These are phyloP conservation scores for Gymnopilus dilepis DNA, from an alignment of 768 basidiomycete genomes.

Conservation along the genomic window DNA sequence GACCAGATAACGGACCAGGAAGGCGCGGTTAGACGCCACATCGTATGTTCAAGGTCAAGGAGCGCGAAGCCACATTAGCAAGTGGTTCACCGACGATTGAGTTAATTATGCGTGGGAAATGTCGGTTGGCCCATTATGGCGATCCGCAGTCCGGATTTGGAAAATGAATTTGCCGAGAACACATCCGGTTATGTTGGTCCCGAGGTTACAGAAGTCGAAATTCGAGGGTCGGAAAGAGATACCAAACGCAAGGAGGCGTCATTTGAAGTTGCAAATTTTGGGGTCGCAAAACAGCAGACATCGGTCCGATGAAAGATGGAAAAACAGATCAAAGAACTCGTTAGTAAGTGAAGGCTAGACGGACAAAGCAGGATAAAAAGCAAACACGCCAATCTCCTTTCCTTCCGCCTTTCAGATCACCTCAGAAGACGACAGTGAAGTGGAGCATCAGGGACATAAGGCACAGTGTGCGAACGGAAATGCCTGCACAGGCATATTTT, in stretches of 20 bases:
- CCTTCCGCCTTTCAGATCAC: conserved; percentile 4
- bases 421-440: too few species aligned
- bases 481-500: conserved; percentile 2
- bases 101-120: neutral
- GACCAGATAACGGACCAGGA: neutral
- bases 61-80: neutral
- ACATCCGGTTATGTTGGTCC: neutral
- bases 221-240: neutral
- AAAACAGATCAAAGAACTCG: conserved; percentile 11
- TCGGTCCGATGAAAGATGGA: conserved; percentile 6
- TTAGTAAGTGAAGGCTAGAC: conserved; percentile 16
- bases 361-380: neutral
- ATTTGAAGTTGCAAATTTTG: conserved; percentile 6
- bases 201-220: neutral
- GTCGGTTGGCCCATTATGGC: conserved; percentile 5
- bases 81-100: neutral
- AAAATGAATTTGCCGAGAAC: conserved; percentile 4
- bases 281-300: neutral
- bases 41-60: neutral
- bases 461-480: conserved; percentile 1
- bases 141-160: neutral
- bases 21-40: neutral
- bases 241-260: neutral
- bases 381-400: neutral
- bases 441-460: neutral